Base-by-base conservation (phyloP, 208 protist species). In the Ichthyophonus hoferi region DNA sequence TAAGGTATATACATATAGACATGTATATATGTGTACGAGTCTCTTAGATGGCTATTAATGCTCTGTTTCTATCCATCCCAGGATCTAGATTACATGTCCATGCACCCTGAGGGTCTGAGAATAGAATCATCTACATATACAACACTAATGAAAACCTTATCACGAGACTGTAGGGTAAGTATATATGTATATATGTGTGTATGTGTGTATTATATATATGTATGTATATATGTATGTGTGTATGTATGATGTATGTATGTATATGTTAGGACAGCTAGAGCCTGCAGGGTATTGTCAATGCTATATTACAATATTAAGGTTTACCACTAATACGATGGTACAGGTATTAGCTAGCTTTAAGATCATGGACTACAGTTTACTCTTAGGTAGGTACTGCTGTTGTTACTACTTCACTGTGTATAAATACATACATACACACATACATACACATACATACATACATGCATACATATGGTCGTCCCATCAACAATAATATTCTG, bases 331-430 rank as follows among this genome's bases (percentile, higher is more conserved):
- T n/a, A n/a, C n/a, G n/a, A 67, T 67, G 50, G 50, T 78, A 3
- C 85, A 79, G 37, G 77, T 86, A 1, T 58, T 93, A 42, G 76
- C 31, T 24, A 88, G 81, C 41, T 90, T 90, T 42, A 38, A 84
- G 1, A 93, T 93, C 31, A 94, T 94, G 93, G 93, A 94, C 86
- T 94, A 93, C 58, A 89, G 77, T 40, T 42, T 94, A 33, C 87
- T 94, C 2, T 24, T 92, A 1, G 90, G 90, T 88, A 58, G 90
- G 33, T 90, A 90, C 86, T 38, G 92, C n/a, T 43, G n/a, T n/a
- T n/a, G n/a, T n/a, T n/a, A n/a, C n/a, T n/a, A n/a, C n/a, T n/a
- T n/a, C n/a, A n/a, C n/a, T n/a, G n/a, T 67, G 50, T 82, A 82
- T n/a, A 12, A 31, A 37, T n/a, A 82, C 35, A 79, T 33, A 78